Evolutionary conservation across 257 asterid genomes (phyloP), one percentile per base, ranked within the genome.

Genomic region (Anisodus tanguticus): DNA sequence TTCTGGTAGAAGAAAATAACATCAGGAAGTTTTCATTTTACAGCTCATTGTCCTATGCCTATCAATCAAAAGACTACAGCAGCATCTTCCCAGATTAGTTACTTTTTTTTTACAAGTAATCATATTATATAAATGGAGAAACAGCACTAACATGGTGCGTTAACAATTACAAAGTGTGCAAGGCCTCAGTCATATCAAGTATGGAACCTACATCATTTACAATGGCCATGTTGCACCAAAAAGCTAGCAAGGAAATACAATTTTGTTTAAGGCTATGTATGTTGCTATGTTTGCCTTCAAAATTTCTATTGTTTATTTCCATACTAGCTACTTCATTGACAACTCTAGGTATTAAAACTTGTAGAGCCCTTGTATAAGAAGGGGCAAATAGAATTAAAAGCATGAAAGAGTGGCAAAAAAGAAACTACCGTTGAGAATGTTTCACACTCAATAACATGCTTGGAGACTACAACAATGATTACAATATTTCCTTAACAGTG

Each of bases 301-400:
- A 0, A 41, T 3, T 31, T 31, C 35, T 41, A 41, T 41, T 41
- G 35, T 31, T 31, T 31, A 31, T 31, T 31, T 31, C 43, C 58
- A 11, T n/a, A 19, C 80, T 10, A 74, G 43, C 2, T 74, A 74
- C 80, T 74, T 74, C 81, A 74, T 6, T 49, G 62, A 74, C 62
- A 49, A 12, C 45, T 74, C 81, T 22, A 74, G 59, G 43, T 74
- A 74, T 22, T 49, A 9, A 51, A 76, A 51, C 8, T 49, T 49
- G 81, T 49, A 76, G 22, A 13, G 15, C 22, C 22, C 45, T 76
- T 76, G 59, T 51, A 22, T 22, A 76, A 31, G 62, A 74, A 76
- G 45, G 22, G 22, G 63, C 2, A 49, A 26, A 76, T 12, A 22
- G 81, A 26, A 74, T 10, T 39, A 8, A 51, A 76, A 22, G 62